Evolutionary conservation across 805 yeast species (phyloP), one percentile per base, ranked within the genome.

Genomic region (Metschnikowia orientalis): DNA sequence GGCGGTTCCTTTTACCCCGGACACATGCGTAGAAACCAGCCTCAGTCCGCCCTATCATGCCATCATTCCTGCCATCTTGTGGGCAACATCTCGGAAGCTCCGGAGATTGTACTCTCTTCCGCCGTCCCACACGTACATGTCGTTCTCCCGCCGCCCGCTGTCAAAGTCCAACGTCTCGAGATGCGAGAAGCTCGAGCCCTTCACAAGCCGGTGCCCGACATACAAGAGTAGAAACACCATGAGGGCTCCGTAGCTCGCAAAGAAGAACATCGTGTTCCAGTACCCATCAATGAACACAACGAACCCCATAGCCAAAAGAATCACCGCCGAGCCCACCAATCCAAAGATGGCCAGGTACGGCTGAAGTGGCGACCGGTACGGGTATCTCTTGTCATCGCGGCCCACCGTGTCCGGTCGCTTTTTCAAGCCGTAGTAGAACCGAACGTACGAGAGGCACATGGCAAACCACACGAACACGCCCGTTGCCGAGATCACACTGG

Each of bases 401-500:
- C 74, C 66, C 21, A 79, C 73, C 33, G 80, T 77, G 50, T 81
- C 87, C 1, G 81, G 79, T 28, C 88, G 58, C 32, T 62, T 56
- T 42, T 69, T 67, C 41, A 81, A 56, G 0, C 84, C 89, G 41
- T 68, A 73, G 54, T 71, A 77, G 48, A 81, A 81, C 33, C 89
- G 57, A 23, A 81, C 52, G 50, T 69, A 82, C 2, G 86, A 67
- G 11, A 78, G 50, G 45, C 82, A 77, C 73, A 81, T 75, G 4
- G 86, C 83, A 43, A 70, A 68, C 95, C 95, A 87, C 26, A 83
- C 86, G 21, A 87, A 57, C 33, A 86, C 72, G 0, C 88, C 89
- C 1, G 89, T 73, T 0, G 89, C 75, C 2, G 89, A 77, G 32
- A 84, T 73, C 21, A 84, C 67, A 44, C 78, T 77, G 6, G 82